phyloP scores from a whole-genome alignment of 345 rosid species.

The Citrus sp. region DNA sequence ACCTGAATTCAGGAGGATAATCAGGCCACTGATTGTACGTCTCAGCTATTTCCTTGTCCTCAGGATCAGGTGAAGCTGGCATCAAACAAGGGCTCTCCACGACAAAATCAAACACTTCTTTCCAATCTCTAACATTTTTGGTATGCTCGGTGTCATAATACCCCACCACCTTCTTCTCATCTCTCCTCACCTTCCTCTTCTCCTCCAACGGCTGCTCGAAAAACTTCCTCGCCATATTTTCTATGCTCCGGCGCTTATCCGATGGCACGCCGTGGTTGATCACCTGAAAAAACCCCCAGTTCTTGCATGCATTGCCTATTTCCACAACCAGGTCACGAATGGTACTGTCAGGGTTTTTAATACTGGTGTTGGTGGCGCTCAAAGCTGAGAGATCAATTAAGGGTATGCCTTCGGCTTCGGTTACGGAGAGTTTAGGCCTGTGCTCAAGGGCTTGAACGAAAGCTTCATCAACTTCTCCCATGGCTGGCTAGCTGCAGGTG shows the following conservation, averaged over 20 bases:
- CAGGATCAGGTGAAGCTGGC: slow-evolving; percentile 23
- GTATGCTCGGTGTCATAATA: slow-evolving; percentile 43
- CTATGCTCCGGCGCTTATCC: slow-evolving; percentile 16
- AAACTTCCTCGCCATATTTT: slow-evolving; percentile 24
- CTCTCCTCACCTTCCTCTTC: slow-evolving; percentile 34
- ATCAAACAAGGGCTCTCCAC: slow-evolving; percentile 19
- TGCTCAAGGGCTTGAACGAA: slow-evolving; percentile 33
- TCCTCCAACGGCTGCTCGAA: slow-evolving; percentile 31
- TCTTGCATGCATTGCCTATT: slow-evolving; percentile 34
- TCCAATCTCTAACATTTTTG: slow-evolving; percentile 59
- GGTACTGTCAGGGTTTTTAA: slow-evolving; percentile 3
- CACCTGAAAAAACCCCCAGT: slow-evolving; percentile 47
- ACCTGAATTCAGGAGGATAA: slow-evolving; percentile 20
- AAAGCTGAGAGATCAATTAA: slow-evolving; percentile 29
- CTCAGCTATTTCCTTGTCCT: slow-evolving; percentile 14
- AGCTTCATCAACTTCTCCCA: slow-evolving; percentile 31
- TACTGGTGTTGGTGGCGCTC: background rate
- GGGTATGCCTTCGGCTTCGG: slow-evolving; percentile 31
- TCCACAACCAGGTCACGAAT: slow-evolving; percentile 19
- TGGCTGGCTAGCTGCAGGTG: slow-evolving; percentile 1
- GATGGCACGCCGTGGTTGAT: slow-evolving; percentile 42
- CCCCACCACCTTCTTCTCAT: slow-evolving; percentile 25
- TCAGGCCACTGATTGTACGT: slow-evolving; percentile 7
- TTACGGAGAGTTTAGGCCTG: slow-evolving; percentile 23
- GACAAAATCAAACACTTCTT: slow-evolving; percentile 39